Conservation (phyloP, 768 basidiomycete genomes). For the Suillus subaureus region DNA sequence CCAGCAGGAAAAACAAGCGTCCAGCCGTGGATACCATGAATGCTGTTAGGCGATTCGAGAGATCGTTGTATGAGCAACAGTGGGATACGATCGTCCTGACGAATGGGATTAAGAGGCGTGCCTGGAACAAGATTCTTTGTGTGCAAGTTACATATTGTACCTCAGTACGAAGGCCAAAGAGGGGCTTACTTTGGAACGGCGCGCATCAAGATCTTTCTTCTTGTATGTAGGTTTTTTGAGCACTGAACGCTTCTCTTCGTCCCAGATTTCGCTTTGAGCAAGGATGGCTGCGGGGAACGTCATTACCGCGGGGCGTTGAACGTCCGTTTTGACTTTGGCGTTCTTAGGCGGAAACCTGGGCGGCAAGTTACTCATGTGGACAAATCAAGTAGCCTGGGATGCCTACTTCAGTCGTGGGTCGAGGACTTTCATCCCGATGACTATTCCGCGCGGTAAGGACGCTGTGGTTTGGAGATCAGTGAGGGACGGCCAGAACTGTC, state of each 20-base stretch:
- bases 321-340: slow-evolving; percentile 45
- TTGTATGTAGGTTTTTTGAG: slow-evolving; percentile 67
- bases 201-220: slow-evolving; percentile 85
- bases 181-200: slow-evolving; percentile 65
- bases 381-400: not conserved
- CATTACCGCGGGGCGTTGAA: slow-evolving; percentile 32
- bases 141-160: slow-evolving; percentile 4
- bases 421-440: slow-evolving; percentile 76
- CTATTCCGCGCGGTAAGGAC: slow-evolving; percentile 71
- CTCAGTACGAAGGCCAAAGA: not conserved
- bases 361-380: not conserved
- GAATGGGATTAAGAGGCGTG: slow-evolving; percentile 60
- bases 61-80: slow-evolving; percentile 83
- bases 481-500: slow-evolving; percentile 58
- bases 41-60: slow-evolving; percentile 43
- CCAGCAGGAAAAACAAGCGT: slow-evolving; percentile 84
- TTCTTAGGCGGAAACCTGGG: slow-evolving; percentile 85
- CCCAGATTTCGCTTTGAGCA: slow-evolving; percentile 76
- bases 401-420: slow-evolving; percentile 87
- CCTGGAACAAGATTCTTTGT: slow-evolving; percentile 78
- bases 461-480: slow-evolving; percentile 62
- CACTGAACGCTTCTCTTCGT: slow-evolving; percentile 43
- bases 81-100: slow-evolving; percentile 83
- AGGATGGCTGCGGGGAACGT: slow-evolving; percentile 58
- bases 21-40: slow-evolving; percentile 76